These are phyloP conservation scores for Xylogone sp. DNA, from an alignment of 2,329 filamentous ascomycete species.

Conservation along the genomic window DNA sequence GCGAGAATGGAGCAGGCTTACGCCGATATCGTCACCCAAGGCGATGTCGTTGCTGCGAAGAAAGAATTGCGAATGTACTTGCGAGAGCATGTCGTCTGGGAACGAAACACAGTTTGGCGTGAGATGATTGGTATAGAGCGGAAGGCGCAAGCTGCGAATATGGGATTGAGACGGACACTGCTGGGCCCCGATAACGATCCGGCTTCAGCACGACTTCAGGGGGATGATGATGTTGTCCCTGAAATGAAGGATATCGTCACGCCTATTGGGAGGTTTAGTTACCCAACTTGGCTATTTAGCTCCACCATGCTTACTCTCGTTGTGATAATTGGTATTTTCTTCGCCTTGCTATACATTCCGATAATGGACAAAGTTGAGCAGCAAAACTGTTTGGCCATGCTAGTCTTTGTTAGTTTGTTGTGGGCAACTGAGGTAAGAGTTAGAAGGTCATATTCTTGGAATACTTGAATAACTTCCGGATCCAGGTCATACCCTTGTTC, in stretches of 20 bases:
- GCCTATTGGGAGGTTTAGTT: constrained; percentile 71
- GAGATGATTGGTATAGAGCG: constrained; percentile 98
- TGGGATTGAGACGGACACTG: constrained; percentile 74
- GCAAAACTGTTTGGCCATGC: constrained; percentile 91
- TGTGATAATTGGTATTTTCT: constrained; percentile 67
- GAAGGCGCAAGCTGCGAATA: constrained; percentile 87
- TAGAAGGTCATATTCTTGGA: neutral
- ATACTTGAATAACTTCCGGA: constrained; percentile 14
- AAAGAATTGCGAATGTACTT: constrained; percentile 87
- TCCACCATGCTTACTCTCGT: constrained; percentile 76
- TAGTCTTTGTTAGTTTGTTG: constrained; percentile 87
- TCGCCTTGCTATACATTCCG: constrained; percentile 68
- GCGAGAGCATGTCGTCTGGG: constrained; percentile 97
- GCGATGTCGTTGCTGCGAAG: constrained; percentile 71
- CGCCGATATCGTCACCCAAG: constrained; percentile 75
- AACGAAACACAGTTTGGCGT: constrained; percentile 96
- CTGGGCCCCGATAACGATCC: constrained; percentile 71
- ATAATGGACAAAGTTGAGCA: constrained; percentile 87
- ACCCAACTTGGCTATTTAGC: constrained; percentile 80
- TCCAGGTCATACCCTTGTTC: constrained; percentile 86
- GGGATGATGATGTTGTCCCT: constrained; percentile 67
- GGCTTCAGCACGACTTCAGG: constrained; percentile 70
- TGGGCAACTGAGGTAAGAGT: constrained; percentile 87
- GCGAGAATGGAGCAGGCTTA: constrained; percentile 74
- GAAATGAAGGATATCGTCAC: constrained; percentile 68